Evolutionary conservation across 148 eudicot genomes (phyloP).

Genomic region (Camellia japonica): DNA sequence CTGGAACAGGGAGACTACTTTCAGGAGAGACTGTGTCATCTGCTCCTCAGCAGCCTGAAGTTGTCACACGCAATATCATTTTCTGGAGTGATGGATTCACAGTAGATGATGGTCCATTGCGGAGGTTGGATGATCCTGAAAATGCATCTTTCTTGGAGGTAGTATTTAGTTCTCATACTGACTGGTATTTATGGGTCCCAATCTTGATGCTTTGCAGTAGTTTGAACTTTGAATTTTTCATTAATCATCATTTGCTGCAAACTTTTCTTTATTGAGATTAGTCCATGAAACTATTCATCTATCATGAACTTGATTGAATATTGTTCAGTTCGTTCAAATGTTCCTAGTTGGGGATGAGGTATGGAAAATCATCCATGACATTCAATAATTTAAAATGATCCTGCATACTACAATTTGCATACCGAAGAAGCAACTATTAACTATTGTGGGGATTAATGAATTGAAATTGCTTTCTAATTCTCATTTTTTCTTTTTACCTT

Average conservation of each 20-base stretch:
- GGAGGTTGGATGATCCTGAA: conserved; percentile 66
- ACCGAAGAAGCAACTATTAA: conserved; percentile 5
- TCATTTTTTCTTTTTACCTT: neutral
- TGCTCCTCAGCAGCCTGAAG: conserved; percentile 48
- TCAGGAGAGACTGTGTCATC: conserved; percentile 59
- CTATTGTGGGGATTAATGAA: neutral
- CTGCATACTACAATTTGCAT: conserved; percentile 6
- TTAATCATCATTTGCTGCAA: neutral
- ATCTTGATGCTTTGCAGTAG: neutral
- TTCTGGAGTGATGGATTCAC: conserved; percentile 84
- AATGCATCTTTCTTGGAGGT: conserved; percentile 80
- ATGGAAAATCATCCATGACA: neutral
- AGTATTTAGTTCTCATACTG: conserved; percentile 4
- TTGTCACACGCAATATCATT: conserved; percentile 41
- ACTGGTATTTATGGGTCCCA: conserved; percentile 8
- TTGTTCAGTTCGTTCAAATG: neutral
- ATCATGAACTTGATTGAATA: neutral
- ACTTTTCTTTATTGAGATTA: neutral
- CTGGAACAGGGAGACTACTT: conserved; percentile 71
- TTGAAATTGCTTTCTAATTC: conserved; percentile 1
- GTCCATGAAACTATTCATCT: neutral
- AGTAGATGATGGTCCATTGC: conserved; percentile 67
- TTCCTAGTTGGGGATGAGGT: neutral
- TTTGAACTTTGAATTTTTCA: neutral
- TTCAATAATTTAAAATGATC: neutral